Conservation (phyloP, 2,329 filamentous ascomycete genomes). For the Paecilomyces sp. region DNA sequence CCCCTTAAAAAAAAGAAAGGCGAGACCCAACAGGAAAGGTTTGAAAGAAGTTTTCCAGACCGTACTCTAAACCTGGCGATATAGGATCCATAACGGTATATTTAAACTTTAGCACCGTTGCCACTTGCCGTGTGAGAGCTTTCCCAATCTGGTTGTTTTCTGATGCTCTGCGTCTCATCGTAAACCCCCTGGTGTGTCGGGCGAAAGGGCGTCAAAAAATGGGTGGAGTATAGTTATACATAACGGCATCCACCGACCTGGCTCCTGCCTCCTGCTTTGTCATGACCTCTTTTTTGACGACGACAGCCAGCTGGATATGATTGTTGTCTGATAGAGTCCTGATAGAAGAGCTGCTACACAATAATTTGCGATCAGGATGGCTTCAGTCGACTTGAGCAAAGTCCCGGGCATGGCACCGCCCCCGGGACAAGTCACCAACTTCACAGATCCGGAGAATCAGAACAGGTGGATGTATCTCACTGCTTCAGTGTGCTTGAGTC, state of each 20-base stretch:
- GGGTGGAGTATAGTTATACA: background rate
- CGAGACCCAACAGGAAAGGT: too few species aligned
- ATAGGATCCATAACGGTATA: too few species aligned
- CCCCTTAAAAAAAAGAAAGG: too few species aligned
- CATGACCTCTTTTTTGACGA: background rate
- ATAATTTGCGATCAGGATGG: background rate
- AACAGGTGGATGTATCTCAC: constrained; percentile 1
- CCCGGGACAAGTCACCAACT: background rate
- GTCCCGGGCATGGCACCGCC: constrained; percentile 1
- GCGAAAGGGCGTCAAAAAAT: background rate
- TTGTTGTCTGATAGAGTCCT: background rate
- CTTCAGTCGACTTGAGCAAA: background rate
- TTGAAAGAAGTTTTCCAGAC: too few species aligned
- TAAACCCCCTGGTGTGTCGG: background rate
- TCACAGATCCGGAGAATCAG: background rate
- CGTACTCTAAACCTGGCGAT: too few species aligned
- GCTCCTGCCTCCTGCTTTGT: background rate
- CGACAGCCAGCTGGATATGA: background rate
- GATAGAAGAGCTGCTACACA: background rate
- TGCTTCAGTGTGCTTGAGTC: background rate
- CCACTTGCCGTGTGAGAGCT: too few species aligned
- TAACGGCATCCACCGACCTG: background rate
- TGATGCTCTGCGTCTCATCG: background rate
- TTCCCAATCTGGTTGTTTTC: too few species aligned
- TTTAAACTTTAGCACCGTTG: too few species aligned